Base-by-base conservation (phyloP, 2,329 filamentous ascomycete genomes). In the Fusarium nygamai region DNA sequence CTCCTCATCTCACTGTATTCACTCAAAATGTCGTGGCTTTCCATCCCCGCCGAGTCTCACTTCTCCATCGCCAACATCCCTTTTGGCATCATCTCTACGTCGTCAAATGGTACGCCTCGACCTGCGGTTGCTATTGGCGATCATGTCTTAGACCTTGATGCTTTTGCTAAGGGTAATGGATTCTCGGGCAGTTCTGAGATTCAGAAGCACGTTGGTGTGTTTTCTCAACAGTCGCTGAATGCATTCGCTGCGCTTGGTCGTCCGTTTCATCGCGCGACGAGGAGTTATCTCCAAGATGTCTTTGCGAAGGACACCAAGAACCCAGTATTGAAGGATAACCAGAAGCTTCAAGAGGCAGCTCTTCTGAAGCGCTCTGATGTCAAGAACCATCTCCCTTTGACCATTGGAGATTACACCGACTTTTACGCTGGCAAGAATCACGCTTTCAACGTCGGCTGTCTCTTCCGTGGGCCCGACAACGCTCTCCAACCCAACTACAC, bases 361-460 rank as follows among this genome's bases (percentile, higher is more conserved):
- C 63, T 83, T 20, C 12, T 84, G 9, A 76, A 76, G 12, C 64
- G 78, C 3, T 53, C 80, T 36, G 87, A 88, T 9, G 88, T 92
- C n/a, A 88, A 85, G 69, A 92, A 88, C 77, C 93, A 95, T 73
- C 77, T 96, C 2, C 94, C 94, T 2, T 89, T 96, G 86, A 85
- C 88, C 43, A 94, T 96, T 77, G 92, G 93, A 38, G 94, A 96
- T 80, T 96, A 96, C 80, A 94, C 93, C 5, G 94, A 96, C 80
- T 96, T 96, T 84, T 96, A 94, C 79, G 94, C 92, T 20, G 93
- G 94, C 56, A 84, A 92, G 77, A 92, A 95, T 79, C 94, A 96
- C 82, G 94, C 94, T 10, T 93, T 91, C 84, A 84, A 83, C 75
- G 86, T 93, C 14, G 93, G 93, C 8, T 88, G 90, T 3, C 86